A percentile compares a stretch with the other conserved stretches of the same genome.
Evolutionary conservation across 2,329 filamentous ascomycete genomes (phyloP).

Genomic region (Neonectria sp.): DNA sequence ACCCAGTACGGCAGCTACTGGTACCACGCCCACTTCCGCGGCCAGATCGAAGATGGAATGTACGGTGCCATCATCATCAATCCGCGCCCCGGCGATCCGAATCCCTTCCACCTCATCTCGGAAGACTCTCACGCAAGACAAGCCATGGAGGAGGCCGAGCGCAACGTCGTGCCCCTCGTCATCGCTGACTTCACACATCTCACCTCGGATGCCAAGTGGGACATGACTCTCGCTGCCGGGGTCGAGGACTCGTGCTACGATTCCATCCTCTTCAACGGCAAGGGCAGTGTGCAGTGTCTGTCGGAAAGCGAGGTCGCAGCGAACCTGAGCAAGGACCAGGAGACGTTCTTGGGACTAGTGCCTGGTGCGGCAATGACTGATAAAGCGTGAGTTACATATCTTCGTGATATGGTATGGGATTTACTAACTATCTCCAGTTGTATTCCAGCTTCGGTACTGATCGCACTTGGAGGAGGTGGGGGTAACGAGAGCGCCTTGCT

Average conservation of each 20-base stretch:
- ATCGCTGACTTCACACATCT: constrained; percentile 71
- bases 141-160: constrained; percentile 66
- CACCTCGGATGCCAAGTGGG: constrained; percentile 63
- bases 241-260: constrained; percentile 72
- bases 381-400: constrained; percentile 53
- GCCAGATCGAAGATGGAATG: constrained; percentile 73
- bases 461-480: constrained; percentile 51
- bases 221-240: constrained; percentile 60
- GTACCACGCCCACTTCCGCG: constrained; percentile 71
- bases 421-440: constrained; percentile 37
- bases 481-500: constrained; percentile 58
- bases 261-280: constrained; percentile 74
- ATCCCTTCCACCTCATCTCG: constrained; percentile 66
- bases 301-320: constrained; percentile 59
- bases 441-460: constrained; percentile 54
- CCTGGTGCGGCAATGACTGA: constrained; percentile 55
- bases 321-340: constrained; percentile 53
- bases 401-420: neutral
- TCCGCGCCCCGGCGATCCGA: constrained; percentile 48
- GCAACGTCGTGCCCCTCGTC: constrained; percentile 62
- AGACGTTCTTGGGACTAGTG: constrained; percentile 46
- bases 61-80: constrained; percentile 70
- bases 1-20: constrained; percentile 71
- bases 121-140: constrained; percentile 52
- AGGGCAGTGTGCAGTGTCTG: constrained; percentile 69